Conservation (phyloP, 495 filamentous ascomycete species). For the Daldinia bambusicola region DNA sequence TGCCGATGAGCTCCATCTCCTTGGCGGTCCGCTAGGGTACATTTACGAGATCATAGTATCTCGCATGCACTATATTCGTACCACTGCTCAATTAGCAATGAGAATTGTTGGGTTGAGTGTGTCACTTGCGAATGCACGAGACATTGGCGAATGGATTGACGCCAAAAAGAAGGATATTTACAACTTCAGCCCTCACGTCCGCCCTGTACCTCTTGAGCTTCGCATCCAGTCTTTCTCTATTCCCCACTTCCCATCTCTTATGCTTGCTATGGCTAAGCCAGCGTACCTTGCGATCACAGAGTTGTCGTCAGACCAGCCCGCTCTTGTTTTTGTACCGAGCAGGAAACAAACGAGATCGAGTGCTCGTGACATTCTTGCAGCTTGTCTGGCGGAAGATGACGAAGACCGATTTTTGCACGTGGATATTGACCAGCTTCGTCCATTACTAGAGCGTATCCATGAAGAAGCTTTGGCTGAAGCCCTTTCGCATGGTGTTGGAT, state of each 20-base stretch:
- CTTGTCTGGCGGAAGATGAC: constrained; percentile 86
- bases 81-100: constrained; percentile 84
- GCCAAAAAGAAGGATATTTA: constrained; percentile 98
- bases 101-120: constrained; percentile 92
- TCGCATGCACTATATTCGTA: constrained; percentile 94
- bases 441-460: constrained; percentile 80
- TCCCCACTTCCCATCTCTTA: constrained; percentile 95
- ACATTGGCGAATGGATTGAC: constrained; percentile 98
- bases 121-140: constrained; percentile 89
- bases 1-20: constrained; percentile 93
- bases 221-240: constrained; percentile 96
- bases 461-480: constrained; percentile 90
- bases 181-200: constrained; percentile 95
- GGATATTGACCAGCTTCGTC: constrained; percentile 79
- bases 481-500: constrained; percentile 94
- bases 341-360: constrained; percentile 92
- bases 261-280: constrained; percentile 98
- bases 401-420: constrained; percentile 94
- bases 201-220: constrained; percentile 88
- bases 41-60: constrained; percentile 96
- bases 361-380: constrained; percentile 86
- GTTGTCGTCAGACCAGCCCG: constrained; percentile 86
- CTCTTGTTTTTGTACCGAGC: constrained; percentile 89
- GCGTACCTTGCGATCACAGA: constrained; percentile 86
- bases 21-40: constrained; percentile 90